Conservation (phyloP, 2,329 filamentous ascomycete species). For the Penicillium sp. region DNA sequence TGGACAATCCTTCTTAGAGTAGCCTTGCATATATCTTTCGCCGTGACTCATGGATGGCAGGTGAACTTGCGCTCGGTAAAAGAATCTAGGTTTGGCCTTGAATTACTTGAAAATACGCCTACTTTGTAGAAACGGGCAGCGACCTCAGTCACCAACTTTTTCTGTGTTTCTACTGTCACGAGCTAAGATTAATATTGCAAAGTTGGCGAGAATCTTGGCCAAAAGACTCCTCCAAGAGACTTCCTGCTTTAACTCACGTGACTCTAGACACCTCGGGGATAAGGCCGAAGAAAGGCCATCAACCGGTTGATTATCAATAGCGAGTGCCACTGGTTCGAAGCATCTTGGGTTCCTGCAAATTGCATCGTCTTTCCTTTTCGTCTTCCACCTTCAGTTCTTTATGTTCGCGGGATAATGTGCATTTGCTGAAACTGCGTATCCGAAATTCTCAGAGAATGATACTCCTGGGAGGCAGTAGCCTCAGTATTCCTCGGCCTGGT, state of each 20-base stretch:
- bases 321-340: background rate
- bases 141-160: no score
- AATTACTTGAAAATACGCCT: no score
- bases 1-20: no score
- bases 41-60: no score
- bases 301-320: constrained; percentile 15
- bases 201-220: background rate
- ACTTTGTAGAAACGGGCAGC: no score
- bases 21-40: no score
- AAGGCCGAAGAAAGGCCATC: background rate
- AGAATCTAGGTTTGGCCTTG: no score
- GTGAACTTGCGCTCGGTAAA: no score
- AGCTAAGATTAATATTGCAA: no score
- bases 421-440: background rate
- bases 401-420: constrained; percentile 7
- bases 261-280: background rate
- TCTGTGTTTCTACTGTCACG: background rate
- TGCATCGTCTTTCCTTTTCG: background rate
- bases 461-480: background rate
- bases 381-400: background rate
- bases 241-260: background rate
- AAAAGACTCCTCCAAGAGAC: background rate
- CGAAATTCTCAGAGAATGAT: constrained; percentile 6
- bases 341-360: background rate
- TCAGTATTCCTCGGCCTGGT: background rate